Evolutionary conservation across 176 grass and related monocot genomes (phyloP), one percentile per base, ranked within the genome.

Genomic region (Urochloa ruziziensis): DNA sequence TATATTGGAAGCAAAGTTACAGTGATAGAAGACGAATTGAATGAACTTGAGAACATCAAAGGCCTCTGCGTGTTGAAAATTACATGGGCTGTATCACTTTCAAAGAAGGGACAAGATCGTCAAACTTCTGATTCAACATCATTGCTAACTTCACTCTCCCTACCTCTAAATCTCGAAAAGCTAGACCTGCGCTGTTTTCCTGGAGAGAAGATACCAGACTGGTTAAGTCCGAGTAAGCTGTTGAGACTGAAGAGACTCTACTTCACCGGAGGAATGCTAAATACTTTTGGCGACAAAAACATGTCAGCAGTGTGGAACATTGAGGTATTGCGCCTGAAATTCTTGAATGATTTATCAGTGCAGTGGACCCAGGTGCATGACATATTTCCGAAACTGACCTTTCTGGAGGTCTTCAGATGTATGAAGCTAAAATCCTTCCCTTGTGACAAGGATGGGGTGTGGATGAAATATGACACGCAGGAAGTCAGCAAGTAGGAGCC

Each of bases 201-300:
- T 70, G 86, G 63, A 33, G 48, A 64, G n/a, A 62, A 75, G 62
- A 64, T 86, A 4, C 94, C 84, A 16, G 16, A 36, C 5, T 97
- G 91, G 91, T 85, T 94, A 16, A 80, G 21, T 21, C 89, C 84
- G 0, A 35, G 21, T 62, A 83, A 80, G 69, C 71, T 97, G 28
- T 7, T 3, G 15, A 42, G 29, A 34, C 47, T 97, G 47, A 89
- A 86, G 62, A 91, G 56, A 37, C 71, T 97, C 73, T 94, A 97
- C 52, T 84, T 97, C 24, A 85, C 88, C 10, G 94, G 94, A 82
- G 94, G 94, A 57, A 85, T 85, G 80, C 81, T 97, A 10, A 44
- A 11, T 17, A 82, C 21, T 40, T 80, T 93, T 43, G 81, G 81
- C 4, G 17, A 73, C 3, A 49, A 64, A 17, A 86, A 5, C 39